phyloP scores from a whole-genome alignment of 805 yeast genomes.

The Debaryomyces hansenii region DNA sequence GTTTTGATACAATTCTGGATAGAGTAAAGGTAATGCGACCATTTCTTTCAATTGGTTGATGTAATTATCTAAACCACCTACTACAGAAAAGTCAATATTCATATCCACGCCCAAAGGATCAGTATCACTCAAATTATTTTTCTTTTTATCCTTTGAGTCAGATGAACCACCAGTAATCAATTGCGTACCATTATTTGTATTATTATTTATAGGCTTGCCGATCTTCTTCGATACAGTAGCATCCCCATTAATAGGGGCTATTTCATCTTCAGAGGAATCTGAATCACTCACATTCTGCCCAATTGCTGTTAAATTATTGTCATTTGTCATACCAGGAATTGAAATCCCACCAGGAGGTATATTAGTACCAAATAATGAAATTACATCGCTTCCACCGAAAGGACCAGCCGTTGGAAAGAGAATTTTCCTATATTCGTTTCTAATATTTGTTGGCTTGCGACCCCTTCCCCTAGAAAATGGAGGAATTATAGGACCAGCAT shows the following conservation, averaged over 20 bases:
- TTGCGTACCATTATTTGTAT: conserved; percentile 22
- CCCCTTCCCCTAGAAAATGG: conserved; percentile 34
- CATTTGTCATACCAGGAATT: conserved; percentile 31
- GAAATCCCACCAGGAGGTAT: conserved; percentile 52
- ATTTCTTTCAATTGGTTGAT: conserved; percentile 92
- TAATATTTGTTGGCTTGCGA: conserved; percentile 39
- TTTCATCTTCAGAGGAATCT: conserved; percentile 65
- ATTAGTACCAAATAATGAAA: conserved; percentile 74
- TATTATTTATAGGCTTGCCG: conserved; percentile 9
- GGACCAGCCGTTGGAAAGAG: conserved; percentile 95
- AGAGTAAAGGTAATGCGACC: conserved; percentile 89
- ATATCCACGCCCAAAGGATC: conserved; percentile 92
- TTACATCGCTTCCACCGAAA: conserved; percentile 94
- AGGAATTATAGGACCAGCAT: conserved; percentile 9
- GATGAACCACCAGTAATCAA: conserved; percentile 33
- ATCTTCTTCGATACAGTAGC: conserved; percentile 26
- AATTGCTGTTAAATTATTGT: conserved; percentile 25
- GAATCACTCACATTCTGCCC: conserved; percentile 47
- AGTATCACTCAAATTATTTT: conserved; percentile 72
- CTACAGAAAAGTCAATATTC: conserved; percentile 78
- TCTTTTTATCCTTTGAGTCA: conserved; percentile 45
- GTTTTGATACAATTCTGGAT: conserved; percentile 89
- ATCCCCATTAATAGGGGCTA: conserved; percentile 44
- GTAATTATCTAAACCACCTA: conserved; percentile 91
- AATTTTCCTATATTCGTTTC: conserved; percentile 57